Percentiles rank a stretch among this genome's conserved stretches.
Conservation (phyloP, 2,329 filamentous ascomycete species). For the Talaromyces sp. region DNA sequence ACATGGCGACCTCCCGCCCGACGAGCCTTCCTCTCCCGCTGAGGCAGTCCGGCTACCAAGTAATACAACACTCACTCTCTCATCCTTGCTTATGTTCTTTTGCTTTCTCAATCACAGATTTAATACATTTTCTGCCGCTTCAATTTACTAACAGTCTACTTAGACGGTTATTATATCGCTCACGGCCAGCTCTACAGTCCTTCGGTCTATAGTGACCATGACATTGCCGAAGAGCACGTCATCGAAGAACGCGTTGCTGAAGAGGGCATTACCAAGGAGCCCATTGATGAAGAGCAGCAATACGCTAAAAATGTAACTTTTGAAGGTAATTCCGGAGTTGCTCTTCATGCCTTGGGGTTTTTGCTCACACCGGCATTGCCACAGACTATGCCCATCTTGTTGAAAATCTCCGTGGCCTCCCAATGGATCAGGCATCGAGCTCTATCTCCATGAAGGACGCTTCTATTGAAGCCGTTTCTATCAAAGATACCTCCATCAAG, state of each 20-base stretch:
- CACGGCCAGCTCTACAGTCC: neutral
- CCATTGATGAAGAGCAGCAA: neutral
- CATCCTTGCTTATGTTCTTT: neutral
- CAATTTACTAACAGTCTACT: neutral
- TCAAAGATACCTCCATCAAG: neutral
- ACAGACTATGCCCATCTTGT: neutral
- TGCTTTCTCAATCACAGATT: neutral
- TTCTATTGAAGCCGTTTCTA: neutral
- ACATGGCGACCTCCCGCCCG: slow-evolving; percentile 1
- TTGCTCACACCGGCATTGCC: neutral
- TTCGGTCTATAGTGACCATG: neutral
- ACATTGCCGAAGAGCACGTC: neutral
- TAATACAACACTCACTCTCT: slow-evolving; percentile 1
- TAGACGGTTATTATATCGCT: neutral
- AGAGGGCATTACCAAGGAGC: neutral
- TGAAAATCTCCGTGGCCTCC: neutral
- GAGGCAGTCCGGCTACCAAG: neutral
- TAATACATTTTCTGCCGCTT: neutral
- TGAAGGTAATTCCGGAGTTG: neutral
- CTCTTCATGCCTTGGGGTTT: neutral
- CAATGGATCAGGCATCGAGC: slow-evolving; percentile 7
- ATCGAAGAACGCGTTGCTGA: neutral
- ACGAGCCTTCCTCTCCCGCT: neutral
- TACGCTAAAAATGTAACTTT: slow-evolving; percentile 9
- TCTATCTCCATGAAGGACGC: neutral